phyloP scores from a whole-genome alignment of 2,329 filamentous ascomycete genomes.

The Cryphonectria radicalis region DNA sequence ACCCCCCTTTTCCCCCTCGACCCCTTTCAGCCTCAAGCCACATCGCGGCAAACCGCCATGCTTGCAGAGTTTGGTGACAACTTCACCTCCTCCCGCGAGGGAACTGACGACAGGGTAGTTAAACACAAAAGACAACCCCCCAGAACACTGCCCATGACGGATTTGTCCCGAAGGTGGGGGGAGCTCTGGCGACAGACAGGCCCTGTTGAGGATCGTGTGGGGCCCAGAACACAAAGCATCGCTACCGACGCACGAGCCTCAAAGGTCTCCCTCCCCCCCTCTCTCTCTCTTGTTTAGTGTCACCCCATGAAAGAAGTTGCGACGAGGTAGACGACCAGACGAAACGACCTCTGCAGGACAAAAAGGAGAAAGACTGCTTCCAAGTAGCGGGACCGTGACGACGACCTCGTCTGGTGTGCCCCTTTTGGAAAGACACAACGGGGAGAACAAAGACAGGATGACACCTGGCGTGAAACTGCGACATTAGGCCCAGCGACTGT shows the following conservation, averaged over 20 bases:
- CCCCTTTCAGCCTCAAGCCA: constrained; percentile 1
- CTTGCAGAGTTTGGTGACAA: constrained; percentile 3
- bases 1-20: not conserved
- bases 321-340: constrained; percentile 27
- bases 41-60: not conserved
- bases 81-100: not conserved
- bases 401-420: not conserved
- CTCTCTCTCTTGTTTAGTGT: not conserved
- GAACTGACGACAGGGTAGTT: not conserved
- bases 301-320: constrained; percentile 18
- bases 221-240: not conserved
- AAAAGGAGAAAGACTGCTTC: not conserved
- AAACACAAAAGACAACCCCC: not conserved
- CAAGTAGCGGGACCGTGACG: not conserved
- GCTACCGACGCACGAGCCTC: not conserved
- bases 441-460: constrained; percentile 13
- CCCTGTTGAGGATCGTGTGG: not conserved
- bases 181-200: not conserved
- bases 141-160: not conserved
- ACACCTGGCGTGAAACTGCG: constrained; percentile 24
- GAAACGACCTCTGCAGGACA: constrained; percentile 13
- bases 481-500: constrained; percentile 13
- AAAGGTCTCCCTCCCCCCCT: too few species aligned
- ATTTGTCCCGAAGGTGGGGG: not conserved
- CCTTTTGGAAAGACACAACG: not conserved